Evolutionary conservation across 768 basidiomycete species (phyloP).

Genomic region (Russula lepida): DNA sequence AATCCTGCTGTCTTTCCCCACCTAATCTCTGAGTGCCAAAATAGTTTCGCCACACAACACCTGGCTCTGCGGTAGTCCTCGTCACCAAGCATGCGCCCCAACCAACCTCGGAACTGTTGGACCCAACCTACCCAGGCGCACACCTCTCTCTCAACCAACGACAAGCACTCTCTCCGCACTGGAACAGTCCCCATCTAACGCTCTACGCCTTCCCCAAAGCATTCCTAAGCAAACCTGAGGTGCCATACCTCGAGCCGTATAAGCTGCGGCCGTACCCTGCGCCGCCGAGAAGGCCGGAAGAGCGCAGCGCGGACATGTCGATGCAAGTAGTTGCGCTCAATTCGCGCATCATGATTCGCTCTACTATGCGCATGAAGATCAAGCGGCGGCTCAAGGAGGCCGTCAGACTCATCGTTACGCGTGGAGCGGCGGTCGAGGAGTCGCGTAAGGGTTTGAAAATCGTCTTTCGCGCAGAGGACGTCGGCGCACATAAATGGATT

Average conservation of each 20-base stretch:
- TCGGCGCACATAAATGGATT: constrained; percentile 15
- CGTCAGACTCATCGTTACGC: constrained; percentile 9
- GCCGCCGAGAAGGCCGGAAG: background rate
- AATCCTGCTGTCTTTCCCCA: background rate
- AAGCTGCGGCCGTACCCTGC: constrained; percentile 6
- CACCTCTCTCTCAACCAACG: background rate
- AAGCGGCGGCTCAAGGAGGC: constrained; percentile 7
- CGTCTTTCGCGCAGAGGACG: constrained; percentile 5
- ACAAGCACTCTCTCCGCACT: background rate
- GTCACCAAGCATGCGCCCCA: background rate
- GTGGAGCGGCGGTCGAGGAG: constrained; percentile 6
- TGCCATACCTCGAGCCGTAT: background rate
- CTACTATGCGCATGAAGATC: background rate
- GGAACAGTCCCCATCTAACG: background rate
- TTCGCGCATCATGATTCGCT: background rate
- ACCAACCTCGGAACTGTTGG: background rate
- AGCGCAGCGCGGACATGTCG: constrained; percentile 3
- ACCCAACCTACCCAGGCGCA: constrained; percentile 7
- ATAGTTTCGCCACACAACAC: constrained; percentile 8
- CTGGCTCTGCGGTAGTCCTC: constrained; percentile 6
- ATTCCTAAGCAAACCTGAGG: background rate
- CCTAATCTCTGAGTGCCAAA: background rate
- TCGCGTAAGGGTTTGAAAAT: background rate
- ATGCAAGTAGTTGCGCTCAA: background rate
- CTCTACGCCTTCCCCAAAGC: constrained; percentile 15